Evolutionary conservation across 2,329 filamentous ascomycete genomes (phyloP), one percentile per base, ranked within the genome.

Genomic region (Mariannaea sp.): DNA sequence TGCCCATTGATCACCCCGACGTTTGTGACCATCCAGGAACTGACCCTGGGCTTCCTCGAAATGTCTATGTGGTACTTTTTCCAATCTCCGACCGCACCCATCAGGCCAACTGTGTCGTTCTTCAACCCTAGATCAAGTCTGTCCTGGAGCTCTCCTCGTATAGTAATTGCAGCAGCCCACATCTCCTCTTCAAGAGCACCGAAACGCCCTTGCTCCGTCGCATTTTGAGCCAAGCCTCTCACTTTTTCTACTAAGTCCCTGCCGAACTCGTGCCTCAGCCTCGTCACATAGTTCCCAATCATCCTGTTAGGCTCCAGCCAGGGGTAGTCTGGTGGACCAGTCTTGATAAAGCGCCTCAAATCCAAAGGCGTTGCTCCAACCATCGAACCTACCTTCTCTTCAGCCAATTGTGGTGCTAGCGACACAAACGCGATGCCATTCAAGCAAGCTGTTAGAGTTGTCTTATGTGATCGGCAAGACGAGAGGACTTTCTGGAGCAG

Each of bases 361-460:
- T 67, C 52, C 16, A 70, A 19, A 1, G 61, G 42, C n/a, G 60
- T 66, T 3, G 27, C 53, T 6, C 47, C 10, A 1, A 16, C 24
- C 9, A 66, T 48, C 1, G 22, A 53, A 0, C 36, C 27, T 3
- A 58, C 48, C 9, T 55, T 27, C 5, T 57, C 32, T 2, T 38
- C 26, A 2, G 38, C 5, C 0, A 59, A 42, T 36, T 59, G 60
- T 4, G 45, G 41, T 5, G 61, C 50, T 3, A 69, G 42, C 1
- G 57, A 62, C 1, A 59, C 22, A 4, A 64, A 30, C 2, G 36
- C 26, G 4, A 68, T 52, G 3, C 51, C 60, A 29, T 69, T 57
- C 1, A 68, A 16, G 3, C 66, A 39, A 4, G 56, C 64, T 9
- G 67, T 67, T 1, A 70, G 17, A 1, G 65, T 68, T 1, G 66